Percentiles rank a stretch among this genome's conserved stretches.
Evolutionary conservation across 75 land plant species (phyloP).

Genomic region (Adiantum capillusveneris): DNA sequence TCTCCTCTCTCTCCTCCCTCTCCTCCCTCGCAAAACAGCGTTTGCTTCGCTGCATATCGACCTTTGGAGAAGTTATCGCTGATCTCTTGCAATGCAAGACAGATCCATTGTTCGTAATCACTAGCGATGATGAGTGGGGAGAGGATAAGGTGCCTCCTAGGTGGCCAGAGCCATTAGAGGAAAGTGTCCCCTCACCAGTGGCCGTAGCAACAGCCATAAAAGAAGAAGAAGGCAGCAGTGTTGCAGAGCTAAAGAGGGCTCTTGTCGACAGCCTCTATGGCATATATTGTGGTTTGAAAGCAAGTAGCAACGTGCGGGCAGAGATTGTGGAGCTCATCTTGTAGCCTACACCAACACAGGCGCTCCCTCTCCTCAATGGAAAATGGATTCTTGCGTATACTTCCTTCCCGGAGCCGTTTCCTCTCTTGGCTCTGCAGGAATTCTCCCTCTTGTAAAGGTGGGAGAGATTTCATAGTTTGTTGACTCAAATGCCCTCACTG

Average conservation of each 20-base stretch:
- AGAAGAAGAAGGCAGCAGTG: slow-evolving; percentile 13
- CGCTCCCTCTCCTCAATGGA: slow-evolving; percentile 70
- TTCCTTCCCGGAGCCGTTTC: slow-evolving; percentile 73
- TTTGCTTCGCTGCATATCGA: too few species aligned
- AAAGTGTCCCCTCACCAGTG: neutral
- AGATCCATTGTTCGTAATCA: too few species aligned
- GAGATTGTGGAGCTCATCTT: slow-evolving; percentile 88
- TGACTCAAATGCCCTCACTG: slow-evolving; percentile 61
- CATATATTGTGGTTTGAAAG: slow-evolving; percentile 71
- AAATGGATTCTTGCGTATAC: slow-evolving; percentile 98
- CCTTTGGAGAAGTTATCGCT: too few species aligned
- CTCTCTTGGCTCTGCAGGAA: slow-evolving; percentile 68
- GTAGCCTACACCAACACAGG: slow-evolving; percentile 87
- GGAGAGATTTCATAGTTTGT: slow-evolving; percentile 88
- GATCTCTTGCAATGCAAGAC: too few species aligned
- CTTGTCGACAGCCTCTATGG: slow-evolving; percentile 73
- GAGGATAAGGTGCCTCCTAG: too few species aligned
- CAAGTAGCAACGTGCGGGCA: slow-evolving; percentile 80
- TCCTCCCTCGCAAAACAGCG: too few species aligned
- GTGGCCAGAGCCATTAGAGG: too few species aligned
- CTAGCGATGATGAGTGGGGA: too few species aligned
- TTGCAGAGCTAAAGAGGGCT: slow-evolving; percentile 55
- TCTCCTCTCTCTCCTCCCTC: too few species aligned
- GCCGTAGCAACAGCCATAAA: neutral
- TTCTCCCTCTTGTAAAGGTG: slow-evolving; percentile 53